phyloP scores from a whole-genome alignment of 352 stramenopile genomes.

The Phytophthora niederhauseri region DNA sequence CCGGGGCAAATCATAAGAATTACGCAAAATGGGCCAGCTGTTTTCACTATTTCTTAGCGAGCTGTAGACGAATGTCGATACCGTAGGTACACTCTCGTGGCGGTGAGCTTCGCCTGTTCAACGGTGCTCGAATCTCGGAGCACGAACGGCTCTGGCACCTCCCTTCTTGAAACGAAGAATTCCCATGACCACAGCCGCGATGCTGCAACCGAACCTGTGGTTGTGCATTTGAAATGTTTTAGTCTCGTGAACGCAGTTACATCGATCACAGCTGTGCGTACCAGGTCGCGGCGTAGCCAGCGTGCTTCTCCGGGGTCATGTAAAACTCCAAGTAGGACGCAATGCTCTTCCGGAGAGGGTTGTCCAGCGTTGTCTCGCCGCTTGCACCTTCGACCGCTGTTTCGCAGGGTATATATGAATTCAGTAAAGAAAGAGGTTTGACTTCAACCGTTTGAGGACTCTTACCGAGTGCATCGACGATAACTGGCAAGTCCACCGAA shows the following conservation, averaged over 20 bases:
- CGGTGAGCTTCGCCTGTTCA: conserved; percentile 8
- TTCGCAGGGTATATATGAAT: conserved; percentile 4
- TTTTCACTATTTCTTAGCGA: conserved; percentile 20
- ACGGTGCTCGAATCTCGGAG: conserved; percentile 29
- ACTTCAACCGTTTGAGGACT: background rate
- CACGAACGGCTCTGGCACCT: conserved; percentile 15
- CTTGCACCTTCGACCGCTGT: conserved; percentile 46
- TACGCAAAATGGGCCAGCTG: conserved; percentile 28
- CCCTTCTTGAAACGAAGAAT: conserved; percentile 72
- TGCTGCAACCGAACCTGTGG: conserved; percentile 78
- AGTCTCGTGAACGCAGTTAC: background rate
- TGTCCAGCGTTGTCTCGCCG: conserved; percentile 46
- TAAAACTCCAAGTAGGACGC: conserved; percentile 88
- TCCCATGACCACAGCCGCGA: conserved; percentile 71
- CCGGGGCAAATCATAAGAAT: conserved; percentile 22
- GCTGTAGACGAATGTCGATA: conserved; percentile 23
- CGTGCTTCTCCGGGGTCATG: conserved; percentile 90
- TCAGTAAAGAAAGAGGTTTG: background rate
- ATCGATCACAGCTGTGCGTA: conserved; percentile 31
- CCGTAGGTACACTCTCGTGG: background rate
- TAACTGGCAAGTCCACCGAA: conserved; percentile 66
- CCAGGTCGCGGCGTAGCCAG: conserved; percentile 84
- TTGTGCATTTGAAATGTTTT: background rate
- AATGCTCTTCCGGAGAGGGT: conserved; percentile 77
- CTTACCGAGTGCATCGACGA: conserved; percentile 76